Percentiles rank a stretch among this genome's conserved stretches.
Conservation (phyloP, 2,329 filamentous ascomycete species). For the Cordyceps javanica region DNA sequence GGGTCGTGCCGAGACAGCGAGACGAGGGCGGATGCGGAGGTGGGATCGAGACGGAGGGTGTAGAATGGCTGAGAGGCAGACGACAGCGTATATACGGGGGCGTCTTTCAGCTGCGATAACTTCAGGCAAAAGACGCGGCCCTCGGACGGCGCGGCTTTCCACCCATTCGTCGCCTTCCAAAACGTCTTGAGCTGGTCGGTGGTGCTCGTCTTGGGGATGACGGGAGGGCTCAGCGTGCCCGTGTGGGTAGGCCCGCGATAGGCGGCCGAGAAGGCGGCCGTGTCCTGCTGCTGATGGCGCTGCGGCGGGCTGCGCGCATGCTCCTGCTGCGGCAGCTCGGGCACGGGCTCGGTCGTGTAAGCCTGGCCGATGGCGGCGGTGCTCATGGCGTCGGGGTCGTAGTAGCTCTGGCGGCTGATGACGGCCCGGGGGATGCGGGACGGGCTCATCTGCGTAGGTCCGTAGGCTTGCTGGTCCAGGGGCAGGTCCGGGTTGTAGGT, state of each 20-base stretch:
- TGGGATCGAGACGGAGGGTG: constrained; percentile 57
- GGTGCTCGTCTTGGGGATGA: constrained; percentile 45
- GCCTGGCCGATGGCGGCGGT: neutral
- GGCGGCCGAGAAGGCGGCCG: neutral
- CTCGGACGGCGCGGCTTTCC: constrained; percentile 55
- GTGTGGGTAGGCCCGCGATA: neutral
- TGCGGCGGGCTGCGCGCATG: neutral
- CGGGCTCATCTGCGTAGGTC: constrained; percentile 59
- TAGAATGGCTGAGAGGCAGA: constrained; percentile 60
- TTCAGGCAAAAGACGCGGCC: constrained; percentile 54
- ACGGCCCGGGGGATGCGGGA: constrained; percentile 56
- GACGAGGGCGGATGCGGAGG: constrained; percentile 56
- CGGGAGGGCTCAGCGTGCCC: constrained; percentile 30
- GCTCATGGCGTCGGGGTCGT: constrained; percentile 15
- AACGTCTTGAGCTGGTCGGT: constrained; percentile 58
- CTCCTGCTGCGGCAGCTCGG: constrained; percentile 3
- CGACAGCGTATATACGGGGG: constrained; percentile 61
- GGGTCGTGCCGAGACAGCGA: constrained; percentile 56
- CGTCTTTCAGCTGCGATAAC: constrained; percentile 49
- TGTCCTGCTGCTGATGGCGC: neutral
- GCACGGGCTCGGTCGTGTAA: constrained; percentile 12
- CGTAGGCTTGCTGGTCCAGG: constrained; percentile 64
- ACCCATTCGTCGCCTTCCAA: constrained; percentile 66
- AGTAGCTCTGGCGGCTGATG: constrained; percentile 60
- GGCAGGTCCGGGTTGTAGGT: constrained; percentile 63